Evolutionary conservation across 2,329 filamentous ascomycete genomes (phyloP).

Genomic region (Pseudocercospora pini-densiflorae): DNA sequence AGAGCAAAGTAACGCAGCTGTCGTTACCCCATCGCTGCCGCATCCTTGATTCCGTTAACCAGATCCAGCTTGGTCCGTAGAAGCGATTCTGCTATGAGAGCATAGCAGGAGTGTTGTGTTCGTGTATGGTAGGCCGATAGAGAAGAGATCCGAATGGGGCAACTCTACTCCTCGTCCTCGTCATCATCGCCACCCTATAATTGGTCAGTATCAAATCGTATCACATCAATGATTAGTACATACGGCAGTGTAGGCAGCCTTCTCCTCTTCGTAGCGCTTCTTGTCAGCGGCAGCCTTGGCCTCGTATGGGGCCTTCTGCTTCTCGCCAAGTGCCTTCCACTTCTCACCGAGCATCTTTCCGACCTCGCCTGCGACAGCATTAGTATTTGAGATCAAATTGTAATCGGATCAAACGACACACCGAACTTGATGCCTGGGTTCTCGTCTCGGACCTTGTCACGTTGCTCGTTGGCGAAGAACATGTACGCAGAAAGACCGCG

Average conservation of each 20-base stretch:
- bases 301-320: conserved; percentile 92
- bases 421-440: conserved; percentile 98
- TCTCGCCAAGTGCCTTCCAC: conserved; percentile 96
- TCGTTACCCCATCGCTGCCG: conserved; percentile 21
- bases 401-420: conserved; percentile 47
- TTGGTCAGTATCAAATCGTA: conserved; percentile 24
- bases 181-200: conserved; percentile 42
- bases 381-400: not conserved
- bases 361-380: conserved; percentile 71
- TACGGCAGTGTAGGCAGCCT: conserved; percentile 84
- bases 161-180: conserved; percentile 43
- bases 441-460: conserved; percentile 96
- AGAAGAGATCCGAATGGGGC: not conserved
- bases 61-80: conserved; percentile 10
- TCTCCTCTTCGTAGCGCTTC: conserved; percentile 99
- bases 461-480: conserved; percentile 99
- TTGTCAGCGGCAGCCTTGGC: conserved; percentile 96
- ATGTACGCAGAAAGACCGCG: conserved; percentile 99
- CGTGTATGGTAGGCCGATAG: not conserved
- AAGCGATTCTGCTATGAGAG: conserved; percentile 16
- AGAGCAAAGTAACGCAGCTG: conserved; percentile 27
- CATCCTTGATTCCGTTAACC: conserved; percentile 17
- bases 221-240: conserved; percentile 24
- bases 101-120: conserved; percentile 5
- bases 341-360: conserved; percentile 97